Conservation (phyloP, 768 basidiomycete genomes). For the Xanthoconium purpureum region DNA sequence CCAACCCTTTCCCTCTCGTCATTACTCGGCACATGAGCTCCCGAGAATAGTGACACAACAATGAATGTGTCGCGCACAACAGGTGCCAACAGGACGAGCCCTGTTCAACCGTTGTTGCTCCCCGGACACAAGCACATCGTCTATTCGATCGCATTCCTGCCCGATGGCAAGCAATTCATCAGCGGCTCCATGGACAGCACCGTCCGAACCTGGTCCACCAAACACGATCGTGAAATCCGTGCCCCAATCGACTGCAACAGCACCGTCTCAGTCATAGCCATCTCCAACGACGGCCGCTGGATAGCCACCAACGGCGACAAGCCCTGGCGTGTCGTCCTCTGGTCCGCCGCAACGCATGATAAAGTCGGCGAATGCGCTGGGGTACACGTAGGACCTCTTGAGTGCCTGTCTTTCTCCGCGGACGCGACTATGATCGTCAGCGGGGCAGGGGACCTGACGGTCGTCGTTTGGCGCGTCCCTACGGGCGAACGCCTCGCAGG, state of each 20-base stretch:
- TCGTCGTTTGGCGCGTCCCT: conserved; percentile 2
- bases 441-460: neutral
- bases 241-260: neutral
- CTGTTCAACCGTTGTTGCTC: neutral
- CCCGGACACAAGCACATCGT: conserved; percentile 2
- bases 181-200: conserved; percentile 1
- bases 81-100: neutral
- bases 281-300: conserved; percentile 9
- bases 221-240: neutral
- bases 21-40: too few species aligned
- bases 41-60: neutral
- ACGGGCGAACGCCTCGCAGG: neutral
- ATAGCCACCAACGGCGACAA: conserved; percentile 12
- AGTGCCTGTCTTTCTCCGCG: neutral
- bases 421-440: neutral
- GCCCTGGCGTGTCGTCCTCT: neutral
- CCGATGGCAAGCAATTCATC: neutral
- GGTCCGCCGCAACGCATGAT: conserved; percentile 1
- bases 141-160: conserved; percentile 2
- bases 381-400: neutral
- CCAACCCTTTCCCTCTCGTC: too few species aligned
- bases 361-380: neutral
- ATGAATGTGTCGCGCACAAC: neutral
- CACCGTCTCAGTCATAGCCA: neutral
- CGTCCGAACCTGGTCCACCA: neutral